Base-by-base conservation (phyloP, 257 asterid genomes). In the Nicotiana noctiflora region DNA sequence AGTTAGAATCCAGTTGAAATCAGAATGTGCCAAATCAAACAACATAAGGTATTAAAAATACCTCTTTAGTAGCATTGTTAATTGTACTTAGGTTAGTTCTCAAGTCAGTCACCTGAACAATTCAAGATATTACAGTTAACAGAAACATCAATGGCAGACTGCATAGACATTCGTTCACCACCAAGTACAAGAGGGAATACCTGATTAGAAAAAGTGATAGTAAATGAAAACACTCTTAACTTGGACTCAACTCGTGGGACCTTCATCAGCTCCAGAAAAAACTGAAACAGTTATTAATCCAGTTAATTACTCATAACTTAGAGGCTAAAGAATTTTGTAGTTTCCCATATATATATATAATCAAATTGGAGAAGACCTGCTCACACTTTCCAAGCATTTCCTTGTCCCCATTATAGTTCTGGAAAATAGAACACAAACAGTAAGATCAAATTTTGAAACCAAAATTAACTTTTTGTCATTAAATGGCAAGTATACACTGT, bases 221-320 rank as follows among this genome's bases (percentile, higher is more conserved):
- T 92, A 82, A 92, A 95, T 62, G 99, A 92, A 90, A 95, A 95
- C 60, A 95, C 99, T 89, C 99, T 86, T 86, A 95, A 91, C 89
- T 95, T 95, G 89, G 99, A 88, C 86, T 95, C 99, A 61, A 95
- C 99, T 75, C 99, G 95, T 74, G 99, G 99, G 74, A 95, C 97
- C 89, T 90, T 95, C 99, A 95, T 95, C 67, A 95, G 87, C 90
- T 95, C 99, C 90, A 91, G 79, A 91, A 95, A 95, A 80, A 95
- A 95, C 99, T 95, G 93, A 84, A 86, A 90, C 79, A 80, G 72
- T 37, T 75, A 86, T 70, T 84, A 62, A 44, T 52, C 5, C 59
- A 1, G 61, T 79, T 55, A 34, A 75, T 75, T 52, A 80, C 78
- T 23, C 19, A 21, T 46, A 72, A 72, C 21, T 46, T 72, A 23